Evolutionary conservation across 768 basidiomycete species (phyloP).

Genomic region (Xerocomellus chrysenteron): DNA sequence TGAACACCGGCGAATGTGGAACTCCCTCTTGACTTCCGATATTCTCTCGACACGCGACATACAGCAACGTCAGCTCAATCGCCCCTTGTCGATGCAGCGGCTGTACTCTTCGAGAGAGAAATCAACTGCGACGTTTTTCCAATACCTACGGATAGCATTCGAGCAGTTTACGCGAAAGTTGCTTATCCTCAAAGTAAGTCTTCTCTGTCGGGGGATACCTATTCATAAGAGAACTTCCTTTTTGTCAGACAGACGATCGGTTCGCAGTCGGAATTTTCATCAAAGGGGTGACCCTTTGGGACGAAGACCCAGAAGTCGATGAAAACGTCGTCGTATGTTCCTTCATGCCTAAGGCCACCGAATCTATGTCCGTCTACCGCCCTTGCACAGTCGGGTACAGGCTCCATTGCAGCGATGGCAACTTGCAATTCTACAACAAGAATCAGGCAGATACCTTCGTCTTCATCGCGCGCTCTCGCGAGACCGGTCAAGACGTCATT

Average conservation of each 20-base stretch:
- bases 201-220: neutral
- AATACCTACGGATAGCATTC: slow-evolving; percentile 54
- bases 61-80: slow-evolving; percentile 47
- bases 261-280: slow-evolving; percentile 66
- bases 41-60: slow-evolving; percentile 53
- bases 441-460: slow-evolving; percentile 55
- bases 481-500: slow-evolving; percentile 46
- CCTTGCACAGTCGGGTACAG: slow-evolving; percentile 54
- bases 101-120: slow-evolving; percentile 57
- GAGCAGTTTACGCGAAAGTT: slow-evolving; percentile 60
- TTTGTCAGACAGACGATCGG: slow-evolving; percentile 53
- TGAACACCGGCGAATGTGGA: slow-evolving; percentile 56
- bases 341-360: slow-evolving; percentile 55
- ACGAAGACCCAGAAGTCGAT: slow-evolving; percentile 55
- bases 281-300: slow-evolving; percentile 56
- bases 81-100: slow-evolving; percentile 56
- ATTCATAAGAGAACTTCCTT: neutral
- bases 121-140: slow-evolving; percentile 57
- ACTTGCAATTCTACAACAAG: slow-evolving; percentile 59
- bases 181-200: slow-evolving; percentile 52
- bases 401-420: slow-evolving; percentile 54
- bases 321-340: slow-evolving; percentile 62
- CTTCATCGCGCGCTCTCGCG: slow-evolving; percentile 48
- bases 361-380: slow-evolving; percentile 46
- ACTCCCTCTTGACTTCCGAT: slow-evolving; percentile 61